phyloP scores from a whole-genome alignment of 805 yeast genomes.

The Kuraishia molischiana region DNA sequence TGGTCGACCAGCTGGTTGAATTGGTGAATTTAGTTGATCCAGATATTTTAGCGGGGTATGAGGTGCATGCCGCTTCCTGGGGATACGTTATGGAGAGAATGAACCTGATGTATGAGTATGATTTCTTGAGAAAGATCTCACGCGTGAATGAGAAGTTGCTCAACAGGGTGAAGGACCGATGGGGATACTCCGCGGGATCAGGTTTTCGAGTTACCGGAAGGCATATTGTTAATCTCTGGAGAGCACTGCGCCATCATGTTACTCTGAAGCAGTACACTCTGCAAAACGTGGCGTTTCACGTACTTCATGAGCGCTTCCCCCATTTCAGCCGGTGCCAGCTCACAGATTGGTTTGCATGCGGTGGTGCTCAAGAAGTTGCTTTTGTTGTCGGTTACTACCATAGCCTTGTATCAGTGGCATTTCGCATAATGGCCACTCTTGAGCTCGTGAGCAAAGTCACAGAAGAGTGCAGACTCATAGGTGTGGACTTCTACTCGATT shows the following conservation, averaged over 20 bases:
- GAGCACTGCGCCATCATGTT: slow-evolving; percentile 54
- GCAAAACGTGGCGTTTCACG: slow-evolving; percentile 65
- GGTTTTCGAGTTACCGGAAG: slow-evolving; percentile 66
- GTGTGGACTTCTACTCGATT: slow-evolving; percentile 84
- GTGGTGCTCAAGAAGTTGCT: slow-evolving; percentile 13
- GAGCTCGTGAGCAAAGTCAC: slow-evolving; percentile 64
- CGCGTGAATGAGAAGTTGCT: slow-evolving; percentile 40
- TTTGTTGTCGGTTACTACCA: slow-evolving; percentile 36
- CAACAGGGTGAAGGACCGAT: slow-evolving; percentile 52
- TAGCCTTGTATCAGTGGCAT: slow-evolving; percentile 31
- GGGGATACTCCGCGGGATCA: slow-evolving; percentile 80
- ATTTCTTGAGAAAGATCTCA: slow-evolving; percentile 51
- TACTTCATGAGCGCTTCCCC: slow-evolving; percentile 62
- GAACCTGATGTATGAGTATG: slow-evolving; percentile 30
- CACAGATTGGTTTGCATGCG: slow-evolving; percentile 31
- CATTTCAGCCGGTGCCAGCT: slow-evolving; percentile 39
- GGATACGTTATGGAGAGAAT: slow-evolving; percentile 75
- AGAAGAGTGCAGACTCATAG: slow-evolving; percentile 79
- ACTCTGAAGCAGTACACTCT: slow-evolving; percentile 59
- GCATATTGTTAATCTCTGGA: slow-evolving; percentile 81
- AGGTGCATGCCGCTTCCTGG: slow-evolving; percentile 76
- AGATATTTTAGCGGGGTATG: slow-evolving; percentile 81
- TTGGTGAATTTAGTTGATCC: slow-evolving; percentile 66
- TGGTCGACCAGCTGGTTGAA: slow-evolving; percentile 46
- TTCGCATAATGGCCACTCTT: slow-evolving; percentile 41